phyloP scores from a whole-genome alignment of 2,329 filamentous ascomycete genomes.

The Diaporthe sp. region DNA sequence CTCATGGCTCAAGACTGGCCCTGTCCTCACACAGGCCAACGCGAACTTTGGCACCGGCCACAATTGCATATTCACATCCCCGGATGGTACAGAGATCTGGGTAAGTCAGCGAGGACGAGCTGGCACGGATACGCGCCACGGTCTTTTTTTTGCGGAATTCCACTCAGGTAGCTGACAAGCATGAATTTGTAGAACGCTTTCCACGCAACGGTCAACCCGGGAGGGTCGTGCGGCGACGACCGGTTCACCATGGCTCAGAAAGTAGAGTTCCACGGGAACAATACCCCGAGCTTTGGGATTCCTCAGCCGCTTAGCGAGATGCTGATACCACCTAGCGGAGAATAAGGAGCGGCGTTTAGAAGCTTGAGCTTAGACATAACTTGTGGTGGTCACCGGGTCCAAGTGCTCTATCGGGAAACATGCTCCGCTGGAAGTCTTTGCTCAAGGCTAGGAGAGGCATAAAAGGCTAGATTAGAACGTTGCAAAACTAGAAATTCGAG shows the following conservation, averaged over 20 bases:
- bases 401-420: background rate
- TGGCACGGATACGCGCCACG: no score
- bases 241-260: conserved; percentile 7
- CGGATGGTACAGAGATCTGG: conserved; percentile 24
- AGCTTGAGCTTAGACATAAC: no score
- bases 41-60: conserved; percentile 36
- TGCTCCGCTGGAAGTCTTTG: no score
- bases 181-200: background rate
- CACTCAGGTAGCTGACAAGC: background rate
- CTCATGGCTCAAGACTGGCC: conserved; percentile 35
- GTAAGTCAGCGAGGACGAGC: background rate
- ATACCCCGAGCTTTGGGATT: conserved; percentile 2
- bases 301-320: background rate
- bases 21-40: conserved; percentile 35
- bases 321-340: conserved; percentile 15
- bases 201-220: background rate
- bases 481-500: no score
- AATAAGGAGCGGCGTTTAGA: background rate
- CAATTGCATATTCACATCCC: conserved; percentile 33
- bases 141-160: background rate
- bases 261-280: conserved; percentile 7
- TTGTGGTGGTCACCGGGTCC: no score
- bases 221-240: background rate
- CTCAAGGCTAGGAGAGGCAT: background rate
- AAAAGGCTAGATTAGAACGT: background rate